A percentile compares a stretch with the other conserved stretches of the same genome.
These are phyloP conservation scores for Aspergillus ochraceoroseus DNA, from an alignment of 2,329 filamentous ascomycete genomes.

Conservation along the genomic window DNA sequence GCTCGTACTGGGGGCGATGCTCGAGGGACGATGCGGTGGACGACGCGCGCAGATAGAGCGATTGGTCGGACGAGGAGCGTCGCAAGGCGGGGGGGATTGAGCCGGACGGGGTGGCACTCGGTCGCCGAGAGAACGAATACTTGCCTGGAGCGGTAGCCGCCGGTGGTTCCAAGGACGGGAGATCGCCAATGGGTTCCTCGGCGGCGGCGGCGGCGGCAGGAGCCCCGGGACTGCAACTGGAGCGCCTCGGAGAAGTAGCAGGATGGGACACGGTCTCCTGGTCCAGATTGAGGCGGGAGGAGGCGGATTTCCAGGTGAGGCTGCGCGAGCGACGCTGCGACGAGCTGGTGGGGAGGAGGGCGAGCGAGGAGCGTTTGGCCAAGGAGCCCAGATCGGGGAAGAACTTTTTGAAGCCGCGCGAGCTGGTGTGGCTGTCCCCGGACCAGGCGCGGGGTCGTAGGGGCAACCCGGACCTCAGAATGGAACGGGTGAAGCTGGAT, in stretches of 20 bases:
- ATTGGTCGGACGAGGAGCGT: slow-evolving; percentile 69
- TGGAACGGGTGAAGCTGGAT: slow-evolving; percentile 33
- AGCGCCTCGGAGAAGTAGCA: slow-evolving; percentile 10
- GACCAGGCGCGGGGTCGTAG: slow-evolving; percentile 36
- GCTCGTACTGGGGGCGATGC: slow-evolving; percentile 72
- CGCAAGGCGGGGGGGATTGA: slow-evolving; percentile 43
- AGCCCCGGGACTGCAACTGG: slow-evolving; percentile 18
- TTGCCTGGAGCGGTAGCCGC: slow-evolving; percentile 28
- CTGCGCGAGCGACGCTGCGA: slow-evolving; percentile 28
- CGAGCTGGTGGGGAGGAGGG: slow-evolving; percentile 27
- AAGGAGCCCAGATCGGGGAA: slow-evolving; percentile 34
- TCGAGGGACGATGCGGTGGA: slow-evolving; percentile 79
- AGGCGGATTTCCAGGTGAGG: slow-evolving; percentile 23
- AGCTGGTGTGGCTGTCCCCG: slow-evolving; percentile 26
- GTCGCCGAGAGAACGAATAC: slow-evolving; percentile 32
- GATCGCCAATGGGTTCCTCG: slow-evolving; percentile 34
- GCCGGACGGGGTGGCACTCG: slow-evolving; percentile 24
- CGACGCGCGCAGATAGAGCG: slow-evolving; percentile 64
- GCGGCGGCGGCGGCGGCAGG: slow-evolving; percentile 5
- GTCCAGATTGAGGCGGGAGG: slow-evolving; percentile 20
- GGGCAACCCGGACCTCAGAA: slow-evolving; percentile 34
- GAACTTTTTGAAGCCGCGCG: slow-evolving; percentile 32
- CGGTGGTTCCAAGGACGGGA: slow-evolving; percentile 23
- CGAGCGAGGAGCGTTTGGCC: slow-evolving; percentile 29
- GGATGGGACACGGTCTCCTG: slow-evolving; percentile 11